Evolutionary conservation across 345 rosid species (phyloP).

Genomic region (Brassica nigra): DNA sequence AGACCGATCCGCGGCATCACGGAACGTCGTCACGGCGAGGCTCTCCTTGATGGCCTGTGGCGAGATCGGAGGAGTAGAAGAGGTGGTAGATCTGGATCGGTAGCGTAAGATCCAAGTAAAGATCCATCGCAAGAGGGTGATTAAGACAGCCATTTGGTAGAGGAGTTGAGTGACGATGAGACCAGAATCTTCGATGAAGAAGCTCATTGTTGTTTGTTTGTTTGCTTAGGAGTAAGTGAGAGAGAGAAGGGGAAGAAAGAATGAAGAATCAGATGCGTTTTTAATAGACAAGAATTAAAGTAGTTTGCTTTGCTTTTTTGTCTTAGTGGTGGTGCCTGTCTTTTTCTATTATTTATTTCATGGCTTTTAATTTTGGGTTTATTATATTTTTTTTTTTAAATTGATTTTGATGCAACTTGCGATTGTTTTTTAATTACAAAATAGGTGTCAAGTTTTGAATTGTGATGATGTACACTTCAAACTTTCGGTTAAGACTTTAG

Average conservation of each 20-base stretch:
- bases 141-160: slow-evolving; percentile 71
- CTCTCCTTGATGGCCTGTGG: slow-evolving; percentile 57
- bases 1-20: slow-evolving; percentile 54
- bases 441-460: slow-evolving; percentile 28
- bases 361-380: neutral
- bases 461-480: neutral
- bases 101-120: slow-evolving; percentile 58
- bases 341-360: neutral
- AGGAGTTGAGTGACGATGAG: slow-evolving; percentile 56
- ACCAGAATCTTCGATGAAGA: slow-evolving; percentile 68
- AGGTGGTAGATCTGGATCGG: slow-evolving; percentile 45
- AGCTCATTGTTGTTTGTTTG: slow-evolving; percentile 46
- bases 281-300: slow-evolving; percentile 30
- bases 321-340: slow-evolving; percentile 21
- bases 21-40: slow-evolving; percentile 61
- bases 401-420: neutral
- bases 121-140: slow-evolving; percentile 77
- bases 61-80: slow-evolving; percentile 37
- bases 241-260: slow-evolving; percentile 24
- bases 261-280: slow-evolving; percentile 37
- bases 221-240: neutral
- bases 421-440: neutral
- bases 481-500: neutral
- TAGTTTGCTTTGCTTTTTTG: neutral
- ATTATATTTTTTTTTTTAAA: neutral